Base-by-base conservation (phyloP, 2,329 filamentous ascomycete species). In the Huntiella abstrusa region DNA sequence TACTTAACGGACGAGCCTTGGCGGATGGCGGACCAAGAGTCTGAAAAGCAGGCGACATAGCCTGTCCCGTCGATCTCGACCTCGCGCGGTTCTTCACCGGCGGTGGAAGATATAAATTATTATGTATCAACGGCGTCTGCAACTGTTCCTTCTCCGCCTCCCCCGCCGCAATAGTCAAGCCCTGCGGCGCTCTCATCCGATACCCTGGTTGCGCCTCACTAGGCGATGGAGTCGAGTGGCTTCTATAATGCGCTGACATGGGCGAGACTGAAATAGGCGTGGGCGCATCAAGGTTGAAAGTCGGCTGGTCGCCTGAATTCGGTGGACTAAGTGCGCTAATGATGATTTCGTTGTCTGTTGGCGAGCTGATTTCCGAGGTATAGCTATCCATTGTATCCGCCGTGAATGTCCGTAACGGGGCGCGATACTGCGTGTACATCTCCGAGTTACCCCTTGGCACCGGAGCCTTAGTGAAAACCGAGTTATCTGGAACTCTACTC, bases 81-180 rank as follows among this genome's bases (percentile, higher is more conserved):
- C 47, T 43, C 43, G 38, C 32, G 34, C 47, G 47, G 11, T 45
- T 46, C 38, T 33, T n/a, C 5, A 34, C 40, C 2, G 45, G 45
- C 2, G 39, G 45, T n/a, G 46, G 47, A 4, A 49, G 43, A 16
- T 49, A 49, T n/a, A 49, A 34, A 11, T 49, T 49, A 12, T 49
- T 49, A 6, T 44, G 43, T 5, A 49, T 28, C 28, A 49, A n/a
- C 10, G 47, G 47, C 15, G 47, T 49, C 38, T 49, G 47, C 22
- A 43, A 39, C 22, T 49, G 43, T 22, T 45, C 19, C 2, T 17
- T 28, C 13, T 41, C 36, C 12, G n/a, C 33, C 11, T 36, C n/a
- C 0, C 33, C 11, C 33, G 35, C 10, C 15, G n/a, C 12, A 2
- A 49, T n/a, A 38, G 36, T 41, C 12, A 49, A 17, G 1, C 38